Conservation (phyloP, 2,329 filamentous ascomycete species). For the Tolypocladium inflatum region DNA sequence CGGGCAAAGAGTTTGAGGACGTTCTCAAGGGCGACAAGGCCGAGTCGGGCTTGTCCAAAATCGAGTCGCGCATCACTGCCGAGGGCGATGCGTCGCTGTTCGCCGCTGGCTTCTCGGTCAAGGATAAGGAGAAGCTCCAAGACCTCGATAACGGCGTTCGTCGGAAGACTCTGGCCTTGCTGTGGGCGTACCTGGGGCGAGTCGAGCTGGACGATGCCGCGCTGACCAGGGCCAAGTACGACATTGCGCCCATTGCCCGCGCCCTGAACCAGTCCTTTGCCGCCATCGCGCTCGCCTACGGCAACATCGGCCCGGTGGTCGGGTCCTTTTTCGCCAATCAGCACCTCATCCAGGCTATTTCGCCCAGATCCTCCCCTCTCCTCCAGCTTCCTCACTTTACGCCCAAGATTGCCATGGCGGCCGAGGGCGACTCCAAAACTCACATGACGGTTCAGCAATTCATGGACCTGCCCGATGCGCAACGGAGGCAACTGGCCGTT, state of each 20-base stretch:
- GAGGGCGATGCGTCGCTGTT: slow-evolving; percentile 42
- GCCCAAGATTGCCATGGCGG: slow-evolving; percentile 50
- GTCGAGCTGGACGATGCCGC: slow-evolving; percentile 71
- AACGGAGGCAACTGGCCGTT: slow-evolving; percentile 62
- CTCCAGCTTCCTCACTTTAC: slow-evolving; percentile 88
- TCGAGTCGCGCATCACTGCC: slow-evolving; percentile 72
- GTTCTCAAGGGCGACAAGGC: slow-evolving; percentile 68
- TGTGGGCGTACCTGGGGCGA: slow-evolving; percentile 93
- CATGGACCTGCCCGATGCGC: slow-evolving; percentile 70
- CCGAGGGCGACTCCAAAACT: slow-evolving; percentile 66
- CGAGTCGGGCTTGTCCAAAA: slow-evolving; percentile 69
- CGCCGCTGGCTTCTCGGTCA: slow-evolving; percentile 51
- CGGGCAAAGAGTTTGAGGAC: slow-evolving; percentile 75
- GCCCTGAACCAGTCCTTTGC: slow-evolving; percentile 78
- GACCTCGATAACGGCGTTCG: slow-evolving; percentile 71
- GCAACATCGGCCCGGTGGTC: slow-evolving; percentile 72
- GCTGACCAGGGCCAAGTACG: slow-evolving; percentile 78
- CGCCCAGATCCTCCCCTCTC: slow-evolving; percentile 75
- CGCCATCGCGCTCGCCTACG: slow-evolving; percentile 80
- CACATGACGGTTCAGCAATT: slow-evolving; percentile 79
- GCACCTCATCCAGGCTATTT: slow-evolving; percentile 79
- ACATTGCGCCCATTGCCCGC: slow-evolving; percentile 79
- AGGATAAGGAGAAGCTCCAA: slow-evolving; percentile 69
- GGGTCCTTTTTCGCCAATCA: slow-evolving; percentile 76
- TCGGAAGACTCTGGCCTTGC: slow-evolving; percentile 76